phyloP scores from a whole-genome alignment of 2,329 filamentous ascomycete species.

The Fusarium temperatum region DNA sequence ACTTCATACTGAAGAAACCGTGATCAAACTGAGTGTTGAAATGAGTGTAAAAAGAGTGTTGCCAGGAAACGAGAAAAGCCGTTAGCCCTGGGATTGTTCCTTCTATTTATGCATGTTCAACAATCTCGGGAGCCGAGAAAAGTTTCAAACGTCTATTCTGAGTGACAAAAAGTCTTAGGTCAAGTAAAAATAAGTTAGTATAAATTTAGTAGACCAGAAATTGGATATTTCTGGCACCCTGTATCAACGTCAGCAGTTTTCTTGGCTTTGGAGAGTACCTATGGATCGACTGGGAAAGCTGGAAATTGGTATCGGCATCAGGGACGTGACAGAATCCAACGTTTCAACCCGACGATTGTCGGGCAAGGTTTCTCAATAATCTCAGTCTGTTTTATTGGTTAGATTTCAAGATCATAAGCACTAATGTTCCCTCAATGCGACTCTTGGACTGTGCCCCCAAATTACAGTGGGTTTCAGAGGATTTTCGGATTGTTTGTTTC shows the following conservation, averaged over 20 bases:
- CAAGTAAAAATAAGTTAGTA: accelerated
- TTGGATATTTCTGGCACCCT: background rate
- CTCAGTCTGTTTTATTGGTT: background rate
- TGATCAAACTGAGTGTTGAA: accelerated
- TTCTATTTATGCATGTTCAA: background rate
- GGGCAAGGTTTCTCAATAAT: background rate
- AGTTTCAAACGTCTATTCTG: accelerated
- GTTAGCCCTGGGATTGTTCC: background rate
- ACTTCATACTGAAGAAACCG: background rate
- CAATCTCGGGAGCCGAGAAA: too few species aligned
- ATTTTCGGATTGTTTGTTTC: background rate
- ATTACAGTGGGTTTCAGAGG: background rate
- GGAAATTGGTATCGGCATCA: background rate
- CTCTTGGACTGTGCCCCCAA: background rate
- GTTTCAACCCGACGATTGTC: background rate
- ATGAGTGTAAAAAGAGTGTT: background rate
- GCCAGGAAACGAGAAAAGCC: background rate
- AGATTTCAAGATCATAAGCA: background rate
- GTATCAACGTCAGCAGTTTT: background rate
- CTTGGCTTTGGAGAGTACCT: background rate
- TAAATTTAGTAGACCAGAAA: accelerated
- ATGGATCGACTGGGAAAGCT: background rate
- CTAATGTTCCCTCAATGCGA: background rate
- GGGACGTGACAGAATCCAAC: background rate
- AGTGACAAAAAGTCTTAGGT: background rate